Evolutionary conservation across 768 basidiomycete species (phyloP), one percentile per base, ranked within the genome.

Genomic region (Mycena maculata): DNA sequence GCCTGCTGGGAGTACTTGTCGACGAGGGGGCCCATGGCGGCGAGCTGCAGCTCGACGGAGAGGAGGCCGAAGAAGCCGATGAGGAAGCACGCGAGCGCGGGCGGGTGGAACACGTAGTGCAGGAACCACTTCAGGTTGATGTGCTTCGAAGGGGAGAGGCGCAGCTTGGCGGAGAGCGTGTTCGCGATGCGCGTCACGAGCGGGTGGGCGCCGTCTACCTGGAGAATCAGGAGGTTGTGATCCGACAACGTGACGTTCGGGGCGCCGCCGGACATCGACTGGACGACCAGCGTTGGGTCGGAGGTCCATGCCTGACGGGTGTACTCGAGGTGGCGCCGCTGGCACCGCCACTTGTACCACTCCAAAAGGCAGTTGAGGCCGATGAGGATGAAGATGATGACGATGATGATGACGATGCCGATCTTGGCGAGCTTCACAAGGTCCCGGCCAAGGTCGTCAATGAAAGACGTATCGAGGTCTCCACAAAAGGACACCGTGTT

Each of bases 61-160:
- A 99, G 77, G 15, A 99, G 79, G 12, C 96, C 96, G 71, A 98
- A 89, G 70, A 96, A 81, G n/a, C 96, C 96, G 71, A 99, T 93
- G 67, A 96, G 87, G 76, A 99, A 90, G 75, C 96, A 93, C 0
- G 94, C 92, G 48, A 97, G 86, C 1, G 95, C 96, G 1, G 94
- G 93, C 3, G 95, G 89, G 74, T 98, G 93, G 77, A 95, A 94
- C 64, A 99, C 83, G 80, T 98, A 98, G 72, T 92, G 87, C 73
- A 93, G 83, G 79, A 97, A 94, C 94, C 95, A 99, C 64, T 90
- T 88, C 20, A 94, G 78, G 71, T 93, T 86, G 27, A 85, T 86
- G 72, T 93, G 87, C 65, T 91, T 85, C 39, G 84, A 79, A 8
- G 90, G 86, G 10, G 85, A 84, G 64, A 95, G 80, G 45, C 78